Evolutionary conservation across 2,329 filamentous ascomycete genomes (phyloP), one percentile per base, ranked within the genome.

Genomic region (Scytalidium sp.): DNA sequence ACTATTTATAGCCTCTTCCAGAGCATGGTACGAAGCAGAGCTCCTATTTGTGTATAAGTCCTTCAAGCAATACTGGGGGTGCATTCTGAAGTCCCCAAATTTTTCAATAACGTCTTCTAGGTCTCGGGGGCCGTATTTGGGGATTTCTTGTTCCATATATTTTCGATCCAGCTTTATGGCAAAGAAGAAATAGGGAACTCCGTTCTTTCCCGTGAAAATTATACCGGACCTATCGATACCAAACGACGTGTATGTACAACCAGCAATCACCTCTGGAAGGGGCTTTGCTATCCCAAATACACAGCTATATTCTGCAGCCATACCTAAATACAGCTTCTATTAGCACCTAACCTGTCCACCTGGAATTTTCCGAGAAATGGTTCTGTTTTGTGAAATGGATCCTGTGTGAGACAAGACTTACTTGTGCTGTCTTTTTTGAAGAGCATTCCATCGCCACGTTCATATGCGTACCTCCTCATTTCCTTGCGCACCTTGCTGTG

Each of bases 231-330:
- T 41, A 19, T 39, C 44, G 19, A 52, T 49, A 25, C 23, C 25
- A 44, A 45, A 52, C 19, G 52, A 43, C 17, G 46, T 48, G 39
- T 54, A 43, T 19, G 36, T 49, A 40, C 45, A 43, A 20, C 50
- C 50, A 1, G 45, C 10, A 6, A 32, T n/a, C n/a, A 44, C n/a
- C 17, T 41, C 52, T 27, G 27, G 27, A 4, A 54, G 23, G 9
- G 53, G 20, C 2, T 42, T 41, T 3, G 57, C 49, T 7, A 61
- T 55, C 6, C 60, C 60, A 20, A 61, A 62, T 19, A 61, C 42
- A 44, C 54, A 58, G 29, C 27, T 57, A 40, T 60, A 62, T 55
- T 60, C 56, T 36, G 58, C 57, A 19, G 54, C 50, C 13, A 60
- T 13, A 29, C 25, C 25, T 29, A 29, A n/a, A 13, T 29, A 29